These are phyloP conservation scores for Conringia planisiliqua DNA, from an alignment of 345 rosid genomes.

Conservation along the genomic window DNA sequence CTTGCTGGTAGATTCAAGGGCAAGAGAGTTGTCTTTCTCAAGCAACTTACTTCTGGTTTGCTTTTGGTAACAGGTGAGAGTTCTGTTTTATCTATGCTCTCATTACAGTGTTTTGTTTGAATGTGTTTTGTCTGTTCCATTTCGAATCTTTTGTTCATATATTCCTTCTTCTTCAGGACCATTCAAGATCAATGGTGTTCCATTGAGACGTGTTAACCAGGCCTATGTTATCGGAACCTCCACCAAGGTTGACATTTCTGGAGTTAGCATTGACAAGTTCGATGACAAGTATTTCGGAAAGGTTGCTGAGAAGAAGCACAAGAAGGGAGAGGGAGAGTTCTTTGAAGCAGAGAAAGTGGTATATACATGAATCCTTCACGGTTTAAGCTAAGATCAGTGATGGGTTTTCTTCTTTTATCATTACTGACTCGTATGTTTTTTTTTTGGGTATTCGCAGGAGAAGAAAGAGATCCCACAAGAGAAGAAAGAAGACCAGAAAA, in stretches of 20 bases:
- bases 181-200: constrained; percentile 76
- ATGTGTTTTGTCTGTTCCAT: neutral
- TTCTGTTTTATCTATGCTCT: neutral
- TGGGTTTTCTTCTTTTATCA: neutral
- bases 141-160: neutral
- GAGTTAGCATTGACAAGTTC: constrained; percentile 48
- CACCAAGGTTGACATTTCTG: constrained; percentile 65
- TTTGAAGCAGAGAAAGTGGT: constrained; percentile 84
- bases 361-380: neutral
- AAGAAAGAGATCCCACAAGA: constrained; percentile 64
- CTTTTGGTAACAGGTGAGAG: constrained; percentile 46
- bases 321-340: constrained; percentile 76
- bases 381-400: too few species aligned
- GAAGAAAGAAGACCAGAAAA: constrained; percentile 84
- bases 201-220: constrained; percentile 65
- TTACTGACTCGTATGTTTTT: neutral
- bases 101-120: neutral
- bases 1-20: constrained; percentile 93
- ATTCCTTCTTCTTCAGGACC: constrained; percentile 43
- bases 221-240: constrained; percentile 66
- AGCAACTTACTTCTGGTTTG: constrained; percentile 79
- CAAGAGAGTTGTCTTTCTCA: constrained; percentile 81
- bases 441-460: constrained; percentile 34
- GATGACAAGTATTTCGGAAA: constrained; percentile 64
- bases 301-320: constrained; percentile 68